Percentiles rank a stretch among this genome's conserved stretches.
These are phyloP conservation scores for Vaccinium darrowii DNA, from an alignment of 148 eudicot genomes.

Conservation along the genomic window DNA sequence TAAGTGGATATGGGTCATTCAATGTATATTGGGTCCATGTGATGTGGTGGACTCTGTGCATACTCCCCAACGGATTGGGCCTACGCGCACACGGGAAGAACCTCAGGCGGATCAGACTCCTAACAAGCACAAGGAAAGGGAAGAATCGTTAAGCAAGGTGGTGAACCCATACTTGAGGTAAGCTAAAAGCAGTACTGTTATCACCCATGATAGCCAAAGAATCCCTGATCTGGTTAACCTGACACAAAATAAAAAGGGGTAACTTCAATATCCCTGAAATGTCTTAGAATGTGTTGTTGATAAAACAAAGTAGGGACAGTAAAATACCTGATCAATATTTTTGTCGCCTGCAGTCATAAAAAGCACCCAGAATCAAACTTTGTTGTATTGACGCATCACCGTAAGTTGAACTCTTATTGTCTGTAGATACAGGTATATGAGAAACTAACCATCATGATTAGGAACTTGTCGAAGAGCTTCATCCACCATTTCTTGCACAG, in stretches of 20 bases:
- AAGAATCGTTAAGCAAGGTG: neutral
- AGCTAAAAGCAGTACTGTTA: conserved; percentile 94
- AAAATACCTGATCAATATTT: conserved; percentile 81
- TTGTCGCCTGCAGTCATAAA: conserved; percentile 65
- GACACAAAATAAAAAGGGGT: neutral
- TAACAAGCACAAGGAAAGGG: neutral
- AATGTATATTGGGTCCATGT: no score
- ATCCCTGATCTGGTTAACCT: conserved; percentile 95
- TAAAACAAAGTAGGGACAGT: neutral
- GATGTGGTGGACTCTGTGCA: no score
- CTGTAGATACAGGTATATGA: neutral
- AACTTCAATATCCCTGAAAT: neutral
- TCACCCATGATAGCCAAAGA: conserved; percentile 95
- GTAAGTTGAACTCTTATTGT: conserved; percentile 1
- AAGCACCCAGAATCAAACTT: conserved; percentile 30
- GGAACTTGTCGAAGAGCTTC: conserved; percentile 89
- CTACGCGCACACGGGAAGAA: no score
- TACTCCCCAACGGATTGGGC: no score
- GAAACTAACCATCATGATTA: conserved; percentile 64
- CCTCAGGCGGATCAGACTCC: no score
- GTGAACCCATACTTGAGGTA: conserved; percentile 71
- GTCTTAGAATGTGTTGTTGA: neutral
- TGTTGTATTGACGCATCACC: neutral
- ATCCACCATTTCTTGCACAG: conserved; percentile 90
- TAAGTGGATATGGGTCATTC: no score